Conservation (phyloP, 2,329 filamentous ascomycete genomes). For the Dothidotthia symphoricarpi region DNA sequence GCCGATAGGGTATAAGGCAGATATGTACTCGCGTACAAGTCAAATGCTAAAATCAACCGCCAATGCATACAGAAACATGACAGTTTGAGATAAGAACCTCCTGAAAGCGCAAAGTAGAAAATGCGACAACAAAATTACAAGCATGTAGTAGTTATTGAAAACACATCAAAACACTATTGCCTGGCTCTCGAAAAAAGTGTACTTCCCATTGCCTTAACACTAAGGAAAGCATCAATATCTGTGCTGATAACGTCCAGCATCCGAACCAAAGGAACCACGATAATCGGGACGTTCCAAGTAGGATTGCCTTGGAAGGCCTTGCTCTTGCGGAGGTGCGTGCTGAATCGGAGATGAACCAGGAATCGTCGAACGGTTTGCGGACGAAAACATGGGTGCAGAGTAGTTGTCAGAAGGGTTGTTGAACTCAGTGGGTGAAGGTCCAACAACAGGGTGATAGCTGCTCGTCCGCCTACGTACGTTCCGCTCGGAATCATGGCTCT, state of each 20-base stretch:
- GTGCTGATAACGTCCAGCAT: not conserved
- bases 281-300: constrained; percentile 12
- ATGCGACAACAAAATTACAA: no score
- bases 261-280: constrained; percentile 16
- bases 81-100: no score
- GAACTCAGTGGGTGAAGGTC: constrained; percentile 21
- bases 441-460: constrained; percentile 35
- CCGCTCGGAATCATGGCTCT: constrained; percentile 30
- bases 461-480: constrained; percentile 41
- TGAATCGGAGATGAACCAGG: constrained; percentile 7
- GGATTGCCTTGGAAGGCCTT: constrained; percentile 3
- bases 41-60: no score
- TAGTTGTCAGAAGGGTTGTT: constrained; percentile 12
- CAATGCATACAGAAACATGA: no score
- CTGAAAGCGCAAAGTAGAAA: no score
- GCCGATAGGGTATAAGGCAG: no score
- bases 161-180: no score
- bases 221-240: no score
- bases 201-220: no score
- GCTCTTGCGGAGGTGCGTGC: constrained; percentile 14
- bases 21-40: no score
- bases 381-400: constrained; percentile 17
- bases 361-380: constrained; percentile 17
- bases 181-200: no score
- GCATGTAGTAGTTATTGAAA: no score